Evolutionary conservation across 371 early-diverging fungal species (phyloP), one percentile per base, ranked within the genome.

Genomic region (Rhizopus stolonifer): DNA sequence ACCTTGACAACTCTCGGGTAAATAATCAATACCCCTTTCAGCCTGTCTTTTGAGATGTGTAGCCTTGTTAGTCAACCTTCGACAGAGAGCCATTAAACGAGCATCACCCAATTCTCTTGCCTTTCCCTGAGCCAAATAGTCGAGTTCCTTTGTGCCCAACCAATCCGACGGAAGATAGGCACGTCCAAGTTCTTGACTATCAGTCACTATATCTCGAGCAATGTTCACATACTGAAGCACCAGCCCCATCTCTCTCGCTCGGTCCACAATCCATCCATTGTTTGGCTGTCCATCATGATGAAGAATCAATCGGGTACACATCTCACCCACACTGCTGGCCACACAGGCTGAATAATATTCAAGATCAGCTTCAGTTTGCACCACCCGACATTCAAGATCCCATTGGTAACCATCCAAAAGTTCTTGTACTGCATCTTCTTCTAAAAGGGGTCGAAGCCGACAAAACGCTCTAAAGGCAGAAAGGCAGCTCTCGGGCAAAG

Each of bases 321-420:
- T 73, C 49, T 82, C 82, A 33, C 84, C 86, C 10, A 86, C 82
- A 40, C 81, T 81, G 38, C 78, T 73, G 10, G 86, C 86, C 11
- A 82, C 86, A 52, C 69, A 69, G 13, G 67, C 70, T 22, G 76
- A 73, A 54, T 86, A 84, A 1, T 54, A 25, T 7, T 66, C 38
- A 17, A 86, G 58, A 47, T 82, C 82, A 0, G 49, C 54, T 25
- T 76, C 72, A 10, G 36, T 60, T 19, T 40, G 19, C 18, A 84
- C 55, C 0, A 53, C 53, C 3, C 55, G 58, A 6, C 63, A 55
- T 11, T 68, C 64, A 19, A 81, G 47, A 52, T 85, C 86, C 77
- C 73, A 81, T 17, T 44, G 49, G 42, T 80, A 83, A 5, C 83
- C 84, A 23, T 69, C 63, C 21, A 85, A 49, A 2, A 85, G 63